Conservation (phyloP, 1,139 yeast species). For the Debaryomyces robertsiae region DNA sequence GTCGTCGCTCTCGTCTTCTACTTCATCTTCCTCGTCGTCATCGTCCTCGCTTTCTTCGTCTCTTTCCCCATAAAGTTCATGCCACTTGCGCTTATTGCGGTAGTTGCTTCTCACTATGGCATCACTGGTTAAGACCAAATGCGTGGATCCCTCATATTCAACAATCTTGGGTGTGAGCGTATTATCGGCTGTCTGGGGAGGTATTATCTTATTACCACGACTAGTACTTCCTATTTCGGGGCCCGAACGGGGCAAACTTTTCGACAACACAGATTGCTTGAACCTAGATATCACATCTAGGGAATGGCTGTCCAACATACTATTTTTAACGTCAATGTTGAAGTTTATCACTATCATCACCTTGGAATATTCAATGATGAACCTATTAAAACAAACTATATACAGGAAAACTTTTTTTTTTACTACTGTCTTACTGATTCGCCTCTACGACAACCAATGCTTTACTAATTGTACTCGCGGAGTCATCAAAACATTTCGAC, state of each 20-base stretch:
- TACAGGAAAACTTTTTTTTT: background rate
- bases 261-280: constrained; percentile 40
- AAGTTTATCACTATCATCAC: background rate
- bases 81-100: constrained; percentile 43
- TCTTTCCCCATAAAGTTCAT: constrained; percentile 25
- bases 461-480: no score
- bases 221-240: constrained; percentile 28
- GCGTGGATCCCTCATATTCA: constrained; percentile 45
- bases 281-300: constrained; percentile 43
- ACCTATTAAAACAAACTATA: background rate
- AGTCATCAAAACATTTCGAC: no score
- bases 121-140: constrained; percentile 42
- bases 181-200: constrained; percentile 22
- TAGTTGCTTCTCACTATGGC: constrained; percentile 31
- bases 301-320: constrained; percentile 44
- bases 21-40: constrained; percentile 22
- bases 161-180: constrained; percentile 38
- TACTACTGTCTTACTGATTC: no score
- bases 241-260: constrained; percentile 14
- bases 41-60: constrained; percentile 16
- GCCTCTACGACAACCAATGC: no score
- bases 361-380: background rate
- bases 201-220: constrained; percentile 39
- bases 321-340: constrained; percentile 6
- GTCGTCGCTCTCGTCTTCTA: constrained; percentile 26